Base-by-base conservation (phyloP, 495 filamentous ascomycete genomes). In the Penicillium argentinense region DNA sequence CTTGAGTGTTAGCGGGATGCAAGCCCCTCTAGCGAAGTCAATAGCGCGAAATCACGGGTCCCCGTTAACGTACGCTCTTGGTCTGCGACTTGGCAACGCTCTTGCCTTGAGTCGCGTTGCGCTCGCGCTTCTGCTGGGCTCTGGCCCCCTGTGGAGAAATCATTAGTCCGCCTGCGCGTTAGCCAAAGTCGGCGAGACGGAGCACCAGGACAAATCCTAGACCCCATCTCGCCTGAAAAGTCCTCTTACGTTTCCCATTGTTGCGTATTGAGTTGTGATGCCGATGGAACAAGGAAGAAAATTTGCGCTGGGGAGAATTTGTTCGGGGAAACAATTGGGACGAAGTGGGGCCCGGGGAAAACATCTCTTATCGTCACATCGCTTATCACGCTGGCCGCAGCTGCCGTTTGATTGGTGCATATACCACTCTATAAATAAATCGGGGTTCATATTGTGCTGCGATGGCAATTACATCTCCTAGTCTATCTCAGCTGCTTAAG, bases 41-140 rank as follows among this genome's bases (percentile, higher is more conserved):
- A 24, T 18, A 12, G 17, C 11, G 5, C 16, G 11, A 17, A 9
- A 21, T 2, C 24, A 8, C 4, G 21, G 34, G 2, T 8, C 14
- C 12, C 6, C 0, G 14, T 37, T 16, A 8, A 62, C 59, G 3
- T 51, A 62, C 59, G 29, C 49, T 39, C 39, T 63, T 60, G 25
- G 16, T 57, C 23, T 63, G 59, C 34, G 59, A 63, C 22, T 54
- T 60, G 30, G 59, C 55, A 32, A 4, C 34, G 18, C 29, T 24
- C 39, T 63, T 63, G 22, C 29, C 29, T 13, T 52, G 33, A 32
- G 57, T 59, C 17, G 40, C 40, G 44, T 51, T 51, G 56, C 59
- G 59, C 50, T 63, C 56, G 25, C 59, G 59, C 59, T 63, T 60
- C 53, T 44, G 45, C 29, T 42, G 39, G 27, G 59, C 56, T 48